Conservation (phyloP, 257 asterid genomes). For the Marsdenia floribunda region DNA sequence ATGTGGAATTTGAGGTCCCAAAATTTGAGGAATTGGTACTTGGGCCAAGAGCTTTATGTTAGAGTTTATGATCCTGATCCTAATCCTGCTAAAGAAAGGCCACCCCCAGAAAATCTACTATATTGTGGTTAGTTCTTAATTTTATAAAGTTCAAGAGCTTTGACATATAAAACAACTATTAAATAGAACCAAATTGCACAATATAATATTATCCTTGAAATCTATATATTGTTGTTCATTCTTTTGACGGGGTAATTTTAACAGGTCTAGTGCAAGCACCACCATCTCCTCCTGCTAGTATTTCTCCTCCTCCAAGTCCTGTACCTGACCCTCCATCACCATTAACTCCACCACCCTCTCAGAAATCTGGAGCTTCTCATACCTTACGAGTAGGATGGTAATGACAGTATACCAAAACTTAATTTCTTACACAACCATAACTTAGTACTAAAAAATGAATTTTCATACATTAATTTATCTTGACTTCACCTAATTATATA, state of each 20-base stretch:
- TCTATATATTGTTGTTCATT: no score
- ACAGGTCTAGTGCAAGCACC: constrained; percentile 36
- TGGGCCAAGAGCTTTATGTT: constrained; percentile 73
- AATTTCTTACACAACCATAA: no score
- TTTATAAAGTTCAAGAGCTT: neutral
- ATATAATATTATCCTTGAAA: no score
- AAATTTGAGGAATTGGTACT: constrained; percentile 42
- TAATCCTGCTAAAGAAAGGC: constrained; percentile 47
- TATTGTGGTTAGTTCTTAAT: constrained; percentile 56
- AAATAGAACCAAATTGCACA: no score
- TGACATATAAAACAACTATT: no score
- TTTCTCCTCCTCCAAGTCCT: constrained; percentile 22
- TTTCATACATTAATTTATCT: no score
- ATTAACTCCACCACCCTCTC: constrained; percentile 21
- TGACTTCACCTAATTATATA: no score
- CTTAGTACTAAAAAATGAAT: no score
- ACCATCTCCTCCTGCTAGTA: constrained; percentile 28
- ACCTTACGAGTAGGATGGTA: no score
- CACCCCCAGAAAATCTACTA: constrained; percentile 46
- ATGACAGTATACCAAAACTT: no score
- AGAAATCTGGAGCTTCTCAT: constrained; percentile 19
- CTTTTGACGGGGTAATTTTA: no score
- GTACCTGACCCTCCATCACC: constrained; percentile 8
- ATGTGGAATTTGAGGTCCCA: constrained; percentile 89
- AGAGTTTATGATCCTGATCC: constrained; percentile 59